Conservation (phyloP, 306 rosid species). For the Medicago lupulina region DNA sequence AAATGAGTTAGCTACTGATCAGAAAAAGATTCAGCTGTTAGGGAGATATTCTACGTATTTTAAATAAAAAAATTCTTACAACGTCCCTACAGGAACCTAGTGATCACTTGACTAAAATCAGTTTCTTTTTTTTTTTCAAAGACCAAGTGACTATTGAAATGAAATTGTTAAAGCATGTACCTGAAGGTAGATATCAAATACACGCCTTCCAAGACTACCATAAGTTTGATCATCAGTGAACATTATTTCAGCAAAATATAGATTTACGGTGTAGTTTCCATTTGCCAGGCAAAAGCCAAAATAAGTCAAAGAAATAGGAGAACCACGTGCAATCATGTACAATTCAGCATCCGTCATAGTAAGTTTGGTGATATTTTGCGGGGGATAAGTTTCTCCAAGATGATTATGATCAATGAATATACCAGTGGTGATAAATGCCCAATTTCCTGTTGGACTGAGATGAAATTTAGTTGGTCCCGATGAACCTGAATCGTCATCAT, state of each 20-base stretch:
- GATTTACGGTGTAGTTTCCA: constrained; percentile 52
- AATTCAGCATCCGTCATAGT: constrained; percentile 38
- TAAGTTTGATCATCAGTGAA: constrained; percentile 38
- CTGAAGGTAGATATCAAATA: constrained; percentile 63
- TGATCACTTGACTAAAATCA: not conserved
- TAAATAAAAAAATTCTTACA: not conserved
- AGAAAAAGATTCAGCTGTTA: no score
- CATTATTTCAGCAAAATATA: constrained; percentile 63
- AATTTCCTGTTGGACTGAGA: constrained; percentile 31
- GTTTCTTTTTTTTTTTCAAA: not conserved
- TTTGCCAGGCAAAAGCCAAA: constrained; percentile 60
- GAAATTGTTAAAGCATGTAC: constrained; percentile 27
- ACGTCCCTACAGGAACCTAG: not conserved
- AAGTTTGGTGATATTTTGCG: not conserved
- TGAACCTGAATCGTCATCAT: not conserved
- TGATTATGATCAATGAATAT: constrained; percentile 28
- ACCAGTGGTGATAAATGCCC: constrained; percentile 68
- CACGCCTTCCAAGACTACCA: constrained; percentile 57
- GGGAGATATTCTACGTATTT: not conserved
- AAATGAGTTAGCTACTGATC: no score
- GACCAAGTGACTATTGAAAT: not conserved
- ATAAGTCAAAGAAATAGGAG: constrained; percentile 69
- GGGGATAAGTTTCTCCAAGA: not conserved
- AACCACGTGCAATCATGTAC: constrained; percentile 65
- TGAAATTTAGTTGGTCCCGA: not conserved